phyloP scores from a whole-genome alignment of 2,329 filamentous ascomycete genomes.

The Fusarium sp. region DNA sequence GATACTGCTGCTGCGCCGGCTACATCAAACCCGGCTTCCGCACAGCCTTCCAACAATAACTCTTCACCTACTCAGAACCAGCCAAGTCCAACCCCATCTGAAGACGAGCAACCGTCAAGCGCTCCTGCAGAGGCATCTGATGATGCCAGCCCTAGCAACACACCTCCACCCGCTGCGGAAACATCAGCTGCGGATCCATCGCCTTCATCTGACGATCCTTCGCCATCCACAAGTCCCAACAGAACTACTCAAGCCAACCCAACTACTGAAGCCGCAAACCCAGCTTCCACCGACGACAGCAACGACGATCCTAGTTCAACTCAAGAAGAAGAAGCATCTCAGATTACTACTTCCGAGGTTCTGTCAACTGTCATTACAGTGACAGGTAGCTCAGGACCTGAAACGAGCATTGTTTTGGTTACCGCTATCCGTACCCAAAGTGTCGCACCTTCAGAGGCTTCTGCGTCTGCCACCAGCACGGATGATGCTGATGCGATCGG shows the following conservation, averaged over 20 bases:
- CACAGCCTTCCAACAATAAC: constrained; percentile 5
- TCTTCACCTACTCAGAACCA: constrained; percentile 17
- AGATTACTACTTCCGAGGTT: constrained; percentile 27
- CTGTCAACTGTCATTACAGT: constrained; percentile 44
- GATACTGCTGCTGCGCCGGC: constrained; percentile 7
- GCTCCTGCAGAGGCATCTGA: constrained; percentile 16
- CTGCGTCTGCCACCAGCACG: constrained; percentile 43
- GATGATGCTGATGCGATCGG: constrained; percentile 47
- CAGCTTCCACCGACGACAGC: constrained; percentile 24
- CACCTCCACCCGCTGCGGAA: constrained; percentile 11
- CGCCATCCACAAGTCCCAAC: constrained; percentile 2
- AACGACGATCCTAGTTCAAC: constrained; percentile 27
- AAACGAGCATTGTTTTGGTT: constrained; percentile 45
- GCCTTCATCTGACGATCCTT: constrained; percentile 16
- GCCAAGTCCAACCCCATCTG: constrained; percentile 13
- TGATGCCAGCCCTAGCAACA: constrained; percentile 10
- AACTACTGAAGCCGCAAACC: constrained; percentile 18
- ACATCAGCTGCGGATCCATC: constrained; percentile 20
- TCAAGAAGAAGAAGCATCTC: constrained; percentile 20
- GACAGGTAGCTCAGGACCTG: constrained; percentile 33
- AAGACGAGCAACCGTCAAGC: constrained; percentile 9
- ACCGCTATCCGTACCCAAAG: constrained; percentile 42
- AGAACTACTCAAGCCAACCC: constrained; percentile 20
- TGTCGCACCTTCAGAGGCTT: constrained; percentile 12
- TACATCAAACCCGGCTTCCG: constrained; percentile 23